Evolutionary conservation across 2,329 filamentous ascomycete species (phyloP).

Genomic region (Stagonosporopsis chrysanthemi): DNA sequence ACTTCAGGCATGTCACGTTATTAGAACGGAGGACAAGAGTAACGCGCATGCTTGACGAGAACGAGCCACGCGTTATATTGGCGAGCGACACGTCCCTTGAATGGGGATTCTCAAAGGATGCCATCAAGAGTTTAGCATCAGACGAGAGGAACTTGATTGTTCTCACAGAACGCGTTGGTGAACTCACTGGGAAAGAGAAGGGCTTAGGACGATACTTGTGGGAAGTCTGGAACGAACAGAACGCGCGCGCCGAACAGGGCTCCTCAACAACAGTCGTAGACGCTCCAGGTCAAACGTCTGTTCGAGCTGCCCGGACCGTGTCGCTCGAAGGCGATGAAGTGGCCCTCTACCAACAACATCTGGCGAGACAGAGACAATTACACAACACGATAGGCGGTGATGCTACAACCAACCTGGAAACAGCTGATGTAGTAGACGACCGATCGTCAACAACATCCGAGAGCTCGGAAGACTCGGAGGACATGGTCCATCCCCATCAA

Average conservation of each 20-base stretch:
- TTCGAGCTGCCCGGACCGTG: constrained; percentile 58
- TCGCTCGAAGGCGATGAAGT: constrained; percentile 79
- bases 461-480: constrained; percentile 86
- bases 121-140: constrained; percentile 75
- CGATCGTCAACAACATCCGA: constrained; percentile 86
- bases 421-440: constrained; percentile 79
- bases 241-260: constrained; percentile 32
- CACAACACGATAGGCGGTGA: constrained; percentile 80
- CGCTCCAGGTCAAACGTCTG: constrained; percentile 61
- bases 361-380: constrained; percentile 85
- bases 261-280: constrained; percentile 66
- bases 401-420: constrained; percentile 69
- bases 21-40: constrained; percentile 84
- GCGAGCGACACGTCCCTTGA: constrained; percentile 90
- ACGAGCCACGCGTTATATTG: constrained; percentile 76
- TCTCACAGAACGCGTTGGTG: constrained; percentile 75
- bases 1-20: constrained; percentile 84
- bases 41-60: constrained; percentile 68
- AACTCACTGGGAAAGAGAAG: constrained; percentile 44
- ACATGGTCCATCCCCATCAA: constrained; percentile 72
- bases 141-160: constrained; percentile 85
- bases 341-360: constrained; percentile 85
- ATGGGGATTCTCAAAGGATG: constrained; percentile 91
- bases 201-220: constrained; percentile 76
- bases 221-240: constrained; percentile 58